These are phyloP conservation scores for Candida parachauliodes DNA, from an alignment of 805 yeast species.

Conservation along the genomic window DNA sequence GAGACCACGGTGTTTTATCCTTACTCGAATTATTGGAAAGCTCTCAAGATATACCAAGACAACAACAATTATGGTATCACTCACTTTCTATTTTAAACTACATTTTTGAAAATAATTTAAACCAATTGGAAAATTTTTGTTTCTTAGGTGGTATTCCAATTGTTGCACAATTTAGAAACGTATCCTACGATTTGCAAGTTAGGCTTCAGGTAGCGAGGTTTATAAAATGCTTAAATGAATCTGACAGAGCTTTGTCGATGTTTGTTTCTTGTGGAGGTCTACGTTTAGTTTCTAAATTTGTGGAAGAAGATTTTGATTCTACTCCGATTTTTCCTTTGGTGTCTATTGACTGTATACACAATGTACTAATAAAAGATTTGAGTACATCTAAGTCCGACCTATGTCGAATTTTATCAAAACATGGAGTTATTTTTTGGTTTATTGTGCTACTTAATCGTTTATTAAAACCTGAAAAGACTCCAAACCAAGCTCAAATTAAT, in stretches of 20 bases:
- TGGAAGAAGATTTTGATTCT: constrained; percentile 43
- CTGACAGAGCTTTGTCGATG: constrained; percentile 34
- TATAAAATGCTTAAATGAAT: constrained; percentile 27
- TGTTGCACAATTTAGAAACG: constrained; percentile 33
- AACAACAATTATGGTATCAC: constrained; percentile 35
- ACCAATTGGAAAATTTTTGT: constrained; percentile 39
- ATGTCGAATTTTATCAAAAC: constrained; percentile 39
- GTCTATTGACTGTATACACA: constrained; percentile 34
- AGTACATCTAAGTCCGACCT: constrained; percentile 39
- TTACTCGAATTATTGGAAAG: constrained; percentile 37
- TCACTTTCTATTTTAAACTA: constrained; percentile 31
- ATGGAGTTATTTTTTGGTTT: constrained; percentile 42
- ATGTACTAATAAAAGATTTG: constrained; percentile 31
- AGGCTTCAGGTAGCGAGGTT: constrained; percentile 37
- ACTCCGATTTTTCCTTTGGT: constrained; percentile 36
- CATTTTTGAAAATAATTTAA: constrained; percentile 26
- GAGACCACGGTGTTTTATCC: constrained; percentile 40
- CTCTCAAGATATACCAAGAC: constrained; percentile 27
- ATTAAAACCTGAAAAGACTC: constrained; percentile 13
- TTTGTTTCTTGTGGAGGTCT: constrained; percentile 47
- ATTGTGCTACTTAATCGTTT: constrained; percentile 36
- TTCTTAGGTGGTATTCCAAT: constrained; percentile 43
- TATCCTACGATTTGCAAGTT: constrained; percentile 26
- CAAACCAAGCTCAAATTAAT: neutral
- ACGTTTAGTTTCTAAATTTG: constrained; percentile 39